Evolutionary conservation across 2,329 filamentous ascomycete species (phyloP).

Genomic region (Fusarium hostae): DNA sequence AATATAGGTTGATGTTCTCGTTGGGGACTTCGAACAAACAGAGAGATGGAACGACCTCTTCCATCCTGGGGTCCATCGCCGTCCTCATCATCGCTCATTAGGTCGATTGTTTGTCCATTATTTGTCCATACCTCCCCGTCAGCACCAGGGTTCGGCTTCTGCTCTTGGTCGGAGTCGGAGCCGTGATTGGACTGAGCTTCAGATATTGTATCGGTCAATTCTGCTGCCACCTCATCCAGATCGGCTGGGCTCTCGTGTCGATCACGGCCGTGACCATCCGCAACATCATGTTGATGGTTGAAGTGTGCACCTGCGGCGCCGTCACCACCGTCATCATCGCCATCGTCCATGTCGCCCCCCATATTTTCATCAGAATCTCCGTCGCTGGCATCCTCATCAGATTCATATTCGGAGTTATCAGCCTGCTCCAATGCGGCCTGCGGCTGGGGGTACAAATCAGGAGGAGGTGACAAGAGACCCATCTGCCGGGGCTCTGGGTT

Average conservation of each 20-base stretch:
- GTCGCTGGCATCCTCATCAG: not conserved
- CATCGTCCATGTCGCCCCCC: conserved; percentile 3
- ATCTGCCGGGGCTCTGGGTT: not conserved
- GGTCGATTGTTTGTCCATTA: not conserved
- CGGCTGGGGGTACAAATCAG: conserved; percentile 10
- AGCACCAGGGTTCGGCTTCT: not conserved
- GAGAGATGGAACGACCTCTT: not conserved
- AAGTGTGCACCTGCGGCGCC: not conserved
- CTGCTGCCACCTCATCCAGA: not conserved
- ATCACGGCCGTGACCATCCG: not conserved
- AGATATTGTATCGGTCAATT: not conserved
- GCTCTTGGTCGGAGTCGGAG: not conserved
- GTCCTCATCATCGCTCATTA: not conserved
- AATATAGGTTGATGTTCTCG: not conserved
- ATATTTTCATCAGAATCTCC: not conserved
- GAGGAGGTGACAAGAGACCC: not conserved
- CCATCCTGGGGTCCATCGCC: not conserved
- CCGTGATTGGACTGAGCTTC: not conserved
- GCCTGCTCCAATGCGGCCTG: conserved; percentile 2
- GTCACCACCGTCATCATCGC: not conserved
- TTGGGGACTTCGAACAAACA: conserved; percentile 16
- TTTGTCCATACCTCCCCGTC: not conserved
- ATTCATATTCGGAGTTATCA: not conserved
- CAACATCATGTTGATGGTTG: not conserved
- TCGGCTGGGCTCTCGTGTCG: not conserved